A percentile compares a stretch with the other conserved stretches of the same genome.
phyloP scores from a whole-genome alignment of 2,329 filamentous ascomycete genomes.

The Mollisia scopiformis region DNA sequence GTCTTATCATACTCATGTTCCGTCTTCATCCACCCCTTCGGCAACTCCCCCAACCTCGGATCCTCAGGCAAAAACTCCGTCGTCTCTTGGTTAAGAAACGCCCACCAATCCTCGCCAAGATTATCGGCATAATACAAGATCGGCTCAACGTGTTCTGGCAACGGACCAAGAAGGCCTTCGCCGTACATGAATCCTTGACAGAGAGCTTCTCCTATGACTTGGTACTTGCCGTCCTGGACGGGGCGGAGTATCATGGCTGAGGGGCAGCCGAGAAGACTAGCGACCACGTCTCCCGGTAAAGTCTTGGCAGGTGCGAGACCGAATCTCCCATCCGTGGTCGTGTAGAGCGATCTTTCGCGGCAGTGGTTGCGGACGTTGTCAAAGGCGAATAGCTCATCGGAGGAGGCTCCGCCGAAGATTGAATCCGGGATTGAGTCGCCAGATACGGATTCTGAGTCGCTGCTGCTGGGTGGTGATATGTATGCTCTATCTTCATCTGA shows the following conservation, averaged over 20 bases:
- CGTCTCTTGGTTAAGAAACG: background rate
- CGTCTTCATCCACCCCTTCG: background rate
- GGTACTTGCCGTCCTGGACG: background rate
- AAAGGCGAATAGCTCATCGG: background rate
- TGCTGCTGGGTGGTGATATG: background rate
- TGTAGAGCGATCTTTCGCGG: constrained; percentile 1
- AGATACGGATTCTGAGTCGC: background rate
- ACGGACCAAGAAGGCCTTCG: constrained; percentile 12
- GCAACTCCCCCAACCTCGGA: constrained; percentile 1
- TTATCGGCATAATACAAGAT: background rate
- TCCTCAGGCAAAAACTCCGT: background rate
- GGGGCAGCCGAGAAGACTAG: constrained; percentile 12
- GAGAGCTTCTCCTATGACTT: constrained; percentile 20
- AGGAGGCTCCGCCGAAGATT: background rate
- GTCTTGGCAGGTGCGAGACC: constrained; percentile 11
- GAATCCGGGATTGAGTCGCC: background rate
- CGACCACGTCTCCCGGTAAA: constrained; percentile 8
- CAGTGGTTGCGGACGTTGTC: background rate
- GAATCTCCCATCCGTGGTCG: background rate
- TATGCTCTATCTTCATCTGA: background rate
- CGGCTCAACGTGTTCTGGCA: background rate
- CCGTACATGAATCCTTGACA: constrained; percentile 16
- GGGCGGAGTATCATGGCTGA: constrained; percentile 16
- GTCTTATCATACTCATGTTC: background rate
- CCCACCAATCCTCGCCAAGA: background rate